Evolutionary conservation across 805 yeast species (phyloP).

Genomic region (Ogataea minuta): DNA sequence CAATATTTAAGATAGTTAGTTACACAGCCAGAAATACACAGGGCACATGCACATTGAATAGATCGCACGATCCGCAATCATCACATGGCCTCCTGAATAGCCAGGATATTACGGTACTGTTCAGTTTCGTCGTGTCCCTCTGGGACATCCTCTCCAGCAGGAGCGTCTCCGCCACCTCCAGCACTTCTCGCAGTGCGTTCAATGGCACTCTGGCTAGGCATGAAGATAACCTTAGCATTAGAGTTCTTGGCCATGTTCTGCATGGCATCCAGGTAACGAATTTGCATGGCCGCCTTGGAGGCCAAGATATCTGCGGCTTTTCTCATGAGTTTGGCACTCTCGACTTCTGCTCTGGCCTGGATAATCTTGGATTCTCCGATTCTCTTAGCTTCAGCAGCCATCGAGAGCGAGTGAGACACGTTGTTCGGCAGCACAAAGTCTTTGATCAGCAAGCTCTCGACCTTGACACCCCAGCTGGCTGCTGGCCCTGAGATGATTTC

Average conservation of each 20-base stretch:
- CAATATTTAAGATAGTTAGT: neutral
- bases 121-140: conserved; percentile 6
- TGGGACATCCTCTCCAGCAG: neutral
- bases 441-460: conserved; percentile 67
- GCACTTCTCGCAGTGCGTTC: conserved; percentile 27
- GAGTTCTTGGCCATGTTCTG: conserved; percentile 65
- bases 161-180: conserved; percentile 14
- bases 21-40: conserved; percentile 4
- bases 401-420: conserved; percentile 60
- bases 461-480: conserved; percentile 65
- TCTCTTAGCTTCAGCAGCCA: conserved; percentile 74
- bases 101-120: conserved; percentile 8
- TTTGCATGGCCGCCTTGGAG: conserved; percentile 75
- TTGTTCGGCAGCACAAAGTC: conserved; percentile 55
- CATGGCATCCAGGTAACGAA: conserved; percentile 76
- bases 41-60: conserved; percentile 1
- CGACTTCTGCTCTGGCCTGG: conserved; percentile 74
- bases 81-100: conserved; percentile 13
- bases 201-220: conserved; percentile 53
- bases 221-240: conserved; percentile 67
- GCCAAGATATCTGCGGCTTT: conserved; percentile 75
- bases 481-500: conserved; percentile 61
- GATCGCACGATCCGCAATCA: neutral
- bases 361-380: conserved; percentile 76
- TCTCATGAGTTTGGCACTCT: conserved; percentile 72